These are phyloP conservation scores for Cerioporus squamosus DNA, from an alignment of 1,284 basidiomycete species.

Conservation along the genomic window DNA sequence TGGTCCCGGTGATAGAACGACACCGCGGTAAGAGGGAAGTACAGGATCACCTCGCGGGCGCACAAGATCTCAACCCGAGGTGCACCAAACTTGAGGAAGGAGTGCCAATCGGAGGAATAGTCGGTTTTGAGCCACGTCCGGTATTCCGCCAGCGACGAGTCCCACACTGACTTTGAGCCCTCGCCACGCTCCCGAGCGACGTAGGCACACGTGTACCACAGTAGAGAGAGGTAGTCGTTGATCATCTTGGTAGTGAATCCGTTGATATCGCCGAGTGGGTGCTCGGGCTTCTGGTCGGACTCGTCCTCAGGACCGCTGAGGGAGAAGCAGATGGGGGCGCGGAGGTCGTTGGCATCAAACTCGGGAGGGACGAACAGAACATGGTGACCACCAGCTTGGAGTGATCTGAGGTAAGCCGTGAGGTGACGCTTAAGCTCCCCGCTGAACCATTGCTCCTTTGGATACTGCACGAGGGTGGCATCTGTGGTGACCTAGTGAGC, in stretches of 20 bases:
- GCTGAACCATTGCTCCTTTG: background rate
- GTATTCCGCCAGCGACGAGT: constrained; percentile 32
- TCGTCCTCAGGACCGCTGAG: constrained; percentile 1
- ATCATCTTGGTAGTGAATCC: constrained; percentile 33
- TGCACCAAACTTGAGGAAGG: constrained; percentile 33
- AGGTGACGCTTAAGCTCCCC: constrained; percentile 24
- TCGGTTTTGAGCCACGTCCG: constrained; percentile 7
- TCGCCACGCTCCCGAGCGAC: constrained; percentile 19
- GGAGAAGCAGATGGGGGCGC: constrained; percentile 31
- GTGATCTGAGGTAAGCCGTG: constrained; percentile 25
- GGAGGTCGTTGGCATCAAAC: constrained; percentile 31
- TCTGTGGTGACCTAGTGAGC: background rate
- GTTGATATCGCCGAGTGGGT: constrained; percentile 15
- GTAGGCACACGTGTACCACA: constrained; percentile 38
- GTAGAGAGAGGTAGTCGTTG: constrained; percentile 34
- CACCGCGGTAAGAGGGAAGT: constrained; percentile 34
- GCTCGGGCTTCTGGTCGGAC: no score
- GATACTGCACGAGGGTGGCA: background rate
- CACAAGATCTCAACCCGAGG: constrained; percentile 36
- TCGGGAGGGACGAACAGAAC: constrained; percentile 36
- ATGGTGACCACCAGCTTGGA: constrained; percentile 33
- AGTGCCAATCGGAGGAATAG: constrained; percentile 21
- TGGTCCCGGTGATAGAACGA: constrained; percentile 24
- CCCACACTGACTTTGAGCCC: constrained; percentile 11
- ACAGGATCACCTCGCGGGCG: constrained; percentile 35